phyloP scores from a whole-genome alignment of 2,329 filamentous ascomycete species.

The Aspergillus brasiliensis region DNA sequence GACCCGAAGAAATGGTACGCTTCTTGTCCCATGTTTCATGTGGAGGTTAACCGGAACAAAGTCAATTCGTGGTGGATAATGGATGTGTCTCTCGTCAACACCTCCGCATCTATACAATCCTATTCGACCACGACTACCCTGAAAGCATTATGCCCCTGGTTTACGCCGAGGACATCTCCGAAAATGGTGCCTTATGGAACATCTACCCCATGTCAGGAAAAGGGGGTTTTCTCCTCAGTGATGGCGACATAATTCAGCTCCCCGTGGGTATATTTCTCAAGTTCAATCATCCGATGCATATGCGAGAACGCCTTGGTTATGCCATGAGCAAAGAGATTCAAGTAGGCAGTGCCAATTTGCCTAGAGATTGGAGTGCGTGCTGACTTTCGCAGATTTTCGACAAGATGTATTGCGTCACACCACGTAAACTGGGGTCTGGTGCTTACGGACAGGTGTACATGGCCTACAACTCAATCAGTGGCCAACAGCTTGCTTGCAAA shows the following conservation, averaged over 20 bases:
- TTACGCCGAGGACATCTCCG: constrained; percentile 48
- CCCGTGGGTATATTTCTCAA: constrained; percentile 24
- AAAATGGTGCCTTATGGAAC: constrained; percentile 46
- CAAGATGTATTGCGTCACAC: constrained; percentile 39
- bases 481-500: constrained; percentile 50
- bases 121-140: constrained; percentile 43
- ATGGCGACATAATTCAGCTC: constrained; percentile 41
- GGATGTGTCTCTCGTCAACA: constrained; percentile 44
- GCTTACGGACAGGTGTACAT: constrained; percentile 47
- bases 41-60: constrained; percentile 22
- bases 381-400: constrained; percentile 31
- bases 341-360: constrained; percentile 22
- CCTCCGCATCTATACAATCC: constrained; percentile 46
- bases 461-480: constrained; percentile 37
- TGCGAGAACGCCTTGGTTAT: constrained; percentile 22
- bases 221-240: constrained; percentile 39
- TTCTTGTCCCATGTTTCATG: not conserved
- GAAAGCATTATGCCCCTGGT: constrained; percentile 43
- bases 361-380: not conserved
- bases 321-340: constrained; percentile 39
- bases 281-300: constrained; percentile 18
- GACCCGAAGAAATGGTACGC: constrained; percentile 33
- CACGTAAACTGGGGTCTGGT: constrained; percentile 45
- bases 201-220: constrained; percentile 35
- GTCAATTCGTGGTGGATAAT: constrained; percentile 38